Conservation (phyloP, 2,329 filamentous ascomycete species). For the Leptographium flavum region DNA sequence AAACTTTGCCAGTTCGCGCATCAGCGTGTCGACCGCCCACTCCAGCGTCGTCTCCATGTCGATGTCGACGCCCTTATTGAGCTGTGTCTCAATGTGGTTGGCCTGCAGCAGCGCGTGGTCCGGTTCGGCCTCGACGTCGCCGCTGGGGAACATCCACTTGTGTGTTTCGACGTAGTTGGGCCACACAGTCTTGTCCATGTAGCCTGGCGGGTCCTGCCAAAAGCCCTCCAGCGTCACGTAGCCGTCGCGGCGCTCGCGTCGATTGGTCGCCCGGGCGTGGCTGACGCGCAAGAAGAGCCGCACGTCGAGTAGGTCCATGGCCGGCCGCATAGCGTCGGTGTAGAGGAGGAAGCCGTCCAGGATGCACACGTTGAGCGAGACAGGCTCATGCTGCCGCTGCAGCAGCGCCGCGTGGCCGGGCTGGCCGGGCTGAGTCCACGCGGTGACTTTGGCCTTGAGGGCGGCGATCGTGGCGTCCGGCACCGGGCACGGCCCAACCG, state of each 20-base stretch:
- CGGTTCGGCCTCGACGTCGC: conserved; percentile 47
- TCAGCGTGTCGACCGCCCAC: conserved; percentile 54
- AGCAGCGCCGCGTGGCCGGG: conserved; percentile 21
- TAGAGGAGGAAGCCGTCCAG: conserved; percentile 86
- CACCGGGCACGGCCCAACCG: conserved; percentile 40
- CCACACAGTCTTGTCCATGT: conserved; percentile 92
- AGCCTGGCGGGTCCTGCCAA: conserved; percentile 88
- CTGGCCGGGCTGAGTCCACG: conserved; percentile 29
- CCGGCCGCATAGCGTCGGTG: conserved; percentile 34
- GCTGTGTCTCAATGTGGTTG: conserved; percentile 34
- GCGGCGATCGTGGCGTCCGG: conserved; percentile 28
- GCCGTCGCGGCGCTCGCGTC: conserved; percentile 54
- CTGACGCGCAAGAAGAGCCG: conserved; percentile 65
- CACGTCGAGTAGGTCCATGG: conserved; percentile 53
- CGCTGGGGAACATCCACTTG: conserved; percentile 60
- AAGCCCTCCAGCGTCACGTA: conserved; percentile 81
- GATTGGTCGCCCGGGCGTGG: conserved; percentile 45
- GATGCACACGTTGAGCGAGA: conserved; percentile 44
- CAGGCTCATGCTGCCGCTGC: not conserved
- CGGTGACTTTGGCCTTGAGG: conserved; percentile 31
- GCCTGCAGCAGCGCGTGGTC: conserved; percentile 24
- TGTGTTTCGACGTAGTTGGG: conserved; percentile 81
- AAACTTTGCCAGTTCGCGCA: conserved; percentile 25
- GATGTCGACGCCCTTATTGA: conserved; percentile 29
- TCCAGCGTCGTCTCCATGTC: conserved; percentile 48